Conservation (phyloP, 257 asterid species). For the Petunia secreta region DNA sequence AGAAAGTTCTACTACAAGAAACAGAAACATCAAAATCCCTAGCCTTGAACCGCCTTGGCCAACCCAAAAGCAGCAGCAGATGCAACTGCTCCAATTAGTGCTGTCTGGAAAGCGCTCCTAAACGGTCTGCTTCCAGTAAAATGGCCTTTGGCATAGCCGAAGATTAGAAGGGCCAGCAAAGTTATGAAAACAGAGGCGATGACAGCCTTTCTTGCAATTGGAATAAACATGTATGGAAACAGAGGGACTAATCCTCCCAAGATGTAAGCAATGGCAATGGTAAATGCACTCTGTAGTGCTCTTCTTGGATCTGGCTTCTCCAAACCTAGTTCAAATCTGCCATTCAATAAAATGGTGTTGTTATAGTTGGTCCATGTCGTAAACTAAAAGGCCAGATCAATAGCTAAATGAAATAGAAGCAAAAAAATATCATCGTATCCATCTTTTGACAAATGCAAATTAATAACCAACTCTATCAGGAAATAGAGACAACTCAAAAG, state of each 20-base stretch:
- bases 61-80: constrained; percentile 97
- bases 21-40: constrained; percentile 12
- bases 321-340: constrained; percentile 90
- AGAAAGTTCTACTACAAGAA: not conserved
- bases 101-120: constrained; percentile 72
- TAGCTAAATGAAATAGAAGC: not conserved
- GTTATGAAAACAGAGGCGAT: constrained; percentile 67
- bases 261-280: constrained; percentile 77
- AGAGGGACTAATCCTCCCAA: constrained; percentile 91
- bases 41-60: constrained; percentile 80
- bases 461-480: not conserved
- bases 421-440: not conserved
- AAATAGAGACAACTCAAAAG: not conserved
- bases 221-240: constrained; percentile 74
- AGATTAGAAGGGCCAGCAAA: constrained; percentile 65
- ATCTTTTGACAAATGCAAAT: not conserved
- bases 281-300: constrained; percentile 82
- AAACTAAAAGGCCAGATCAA: not conserved
- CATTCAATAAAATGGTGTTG: not conserved
- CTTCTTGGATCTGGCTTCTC: constrained; percentile 96
- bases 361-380: not conserved
- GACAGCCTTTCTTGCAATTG: constrained; percentile 61
- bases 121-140: constrained; percentile 79
- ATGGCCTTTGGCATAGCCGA: constrained; percentile 85
- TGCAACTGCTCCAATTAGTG: constrained; percentile 90